Evolutionary conservation across 129 eudicot species (phyloP).

Genomic region (Pulicaria dysenterica): DNA sequence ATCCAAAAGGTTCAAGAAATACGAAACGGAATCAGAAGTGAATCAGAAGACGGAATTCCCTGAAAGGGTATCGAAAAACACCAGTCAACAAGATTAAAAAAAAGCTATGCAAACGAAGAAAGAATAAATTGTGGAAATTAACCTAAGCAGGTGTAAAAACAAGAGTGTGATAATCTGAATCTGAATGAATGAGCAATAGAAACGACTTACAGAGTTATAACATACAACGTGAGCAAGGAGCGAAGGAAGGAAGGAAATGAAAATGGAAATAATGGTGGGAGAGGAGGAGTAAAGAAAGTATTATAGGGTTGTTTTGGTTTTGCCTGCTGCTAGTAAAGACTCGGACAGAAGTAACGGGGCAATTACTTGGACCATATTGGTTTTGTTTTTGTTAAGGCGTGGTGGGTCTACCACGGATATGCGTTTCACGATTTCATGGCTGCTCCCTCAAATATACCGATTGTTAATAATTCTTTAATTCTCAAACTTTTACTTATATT

Average conservation of each 20-base stretch:
- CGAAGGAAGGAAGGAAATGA: neutral
- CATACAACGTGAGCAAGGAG: neutral
- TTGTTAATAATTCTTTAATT: too few relatives aligned
- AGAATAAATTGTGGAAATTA: conserved; percentile 8
- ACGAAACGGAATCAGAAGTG: neutral
- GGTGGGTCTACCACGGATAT: too few relatives aligned
- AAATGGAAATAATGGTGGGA: neutral
- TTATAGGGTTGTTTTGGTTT: conserved; percentile 34
- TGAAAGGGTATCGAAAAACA: conserved; percentile 1
- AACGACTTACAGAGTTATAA: conserved; percentile 25
- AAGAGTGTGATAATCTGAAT: neutral
- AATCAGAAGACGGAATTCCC: conserved; percentile 20
- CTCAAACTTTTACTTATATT: too few relatives aligned
- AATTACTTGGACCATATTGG: neutral
- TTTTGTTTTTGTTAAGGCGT: too few relatives aligned
- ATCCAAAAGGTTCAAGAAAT: neutral
- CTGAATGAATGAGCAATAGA: neutral
- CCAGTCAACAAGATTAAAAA: neutral
- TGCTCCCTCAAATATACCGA: too few relatives aligned
- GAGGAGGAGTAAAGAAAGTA: conserved; percentile 17
- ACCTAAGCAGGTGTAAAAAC: neutral
- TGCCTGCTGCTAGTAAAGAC: conserved; percentile 19
- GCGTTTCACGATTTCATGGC: too few relatives aligned
- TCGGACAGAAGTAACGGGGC: neutral
- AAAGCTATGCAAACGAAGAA: neutral